phyloP scores from a whole-genome alignment of 2,329 filamentous ascomycete genomes.

The Penicillium hordei region DNA sequence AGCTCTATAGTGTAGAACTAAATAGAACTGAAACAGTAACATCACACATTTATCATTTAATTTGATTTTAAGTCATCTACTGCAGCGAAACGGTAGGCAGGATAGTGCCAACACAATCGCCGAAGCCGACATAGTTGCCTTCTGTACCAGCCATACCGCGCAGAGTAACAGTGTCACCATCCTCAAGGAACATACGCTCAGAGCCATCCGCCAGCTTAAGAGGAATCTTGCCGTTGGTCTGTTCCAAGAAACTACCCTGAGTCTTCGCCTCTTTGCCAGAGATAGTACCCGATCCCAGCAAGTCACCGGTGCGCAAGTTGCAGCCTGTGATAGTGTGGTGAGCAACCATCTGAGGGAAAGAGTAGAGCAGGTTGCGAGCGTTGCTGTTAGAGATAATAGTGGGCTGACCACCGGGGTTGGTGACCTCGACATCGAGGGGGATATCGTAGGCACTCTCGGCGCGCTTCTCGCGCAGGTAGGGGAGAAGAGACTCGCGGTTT shows the following conservation, averaged over 20 bases:
- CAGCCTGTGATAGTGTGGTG: slow-evolving; percentile 78
- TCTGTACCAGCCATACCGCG: slow-evolving; percentile 66
- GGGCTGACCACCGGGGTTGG: slow-evolving; percentile 47
- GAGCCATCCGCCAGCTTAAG: slow-evolving; percentile 64
- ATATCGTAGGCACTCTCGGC: slow-evolving; percentile 65
- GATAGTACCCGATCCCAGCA: slow-evolving; percentile 78
- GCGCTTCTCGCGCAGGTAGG: slow-evolving; percentile 64
- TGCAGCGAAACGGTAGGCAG: slow-evolving; percentile 43
- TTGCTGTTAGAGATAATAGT: slow-evolving; percentile 62
- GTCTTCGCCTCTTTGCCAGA: slow-evolving; percentile 60
- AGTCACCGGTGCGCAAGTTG: slow-evolving; percentile 69
- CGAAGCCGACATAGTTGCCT: slow-evolving; percentile 71
- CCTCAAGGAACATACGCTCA: slow-evolving; percentile 68
- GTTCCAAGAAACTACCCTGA: slow-evolving; percentile 70
- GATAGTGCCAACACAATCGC: slow-evolving; percentile 68
- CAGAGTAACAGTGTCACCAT: slow-evolving; percentile 69
- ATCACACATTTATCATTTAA: slow-evolving; percentile 9
- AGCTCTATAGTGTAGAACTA: slow-evolving; percentile 5
- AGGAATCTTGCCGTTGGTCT: slow-evolving; percentile 66
- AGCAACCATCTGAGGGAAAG: slow-evolving; percentile 78
- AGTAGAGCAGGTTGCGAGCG: slow-evolving; percentile 71
- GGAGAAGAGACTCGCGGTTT: slow-evolving; percentile 56
- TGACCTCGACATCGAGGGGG: slow-evolving; percentile 62
- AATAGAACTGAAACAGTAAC: neutral
- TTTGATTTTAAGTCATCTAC: slow-evolving; percentile 14